Base-by-base conservation (phyloP, 371 early-diverging fungal genomes). In the Conidiobolus incongruus region DNA sequence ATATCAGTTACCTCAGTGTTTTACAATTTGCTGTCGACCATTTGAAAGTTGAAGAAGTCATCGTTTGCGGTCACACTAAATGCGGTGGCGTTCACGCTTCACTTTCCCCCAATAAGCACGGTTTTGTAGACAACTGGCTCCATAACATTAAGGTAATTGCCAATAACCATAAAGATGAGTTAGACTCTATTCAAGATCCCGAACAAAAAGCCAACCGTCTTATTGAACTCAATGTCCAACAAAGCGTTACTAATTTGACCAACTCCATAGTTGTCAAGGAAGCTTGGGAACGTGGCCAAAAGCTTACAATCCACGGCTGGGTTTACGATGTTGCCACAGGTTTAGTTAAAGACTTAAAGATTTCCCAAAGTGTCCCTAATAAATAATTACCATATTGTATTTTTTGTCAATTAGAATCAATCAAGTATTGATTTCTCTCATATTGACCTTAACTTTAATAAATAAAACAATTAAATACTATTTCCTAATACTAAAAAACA, bases 21-120 rank as follows among this genome's bases (percentile, higher is more conserved):
- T 58, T 95, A 22, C 83, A 92, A 56, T 95, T 82, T 52, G 85
- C 94, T 23, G 84, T 95, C 34, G 80, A 86, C 22, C 68, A 75
- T 23, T 70, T 95, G 35, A 78, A 80, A 56, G 91, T 95, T 34
- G 68, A 88, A 54, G 83, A 93, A 47, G 67, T 95, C 42, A 68
- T 93, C 43, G 85, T 95, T 8, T 87, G 86, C 47, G 96, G 81
- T 55, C 93, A 92, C 56, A 81, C 83, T 47, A 60, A 70, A 26
- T 90, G 91, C 58, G 90, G 86, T 37, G 94, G 91, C 48, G 76
- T 88, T 20, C 62, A 63, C 41, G 80, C 84, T 13, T 69, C 76
- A n/a, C 34, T 52, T 40, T 63, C 64, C n/a, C 58, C 61, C 23
- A 52, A 60, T 12, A 77, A 76, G 26, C 76, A 57, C 47, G 88